Base-by-base conservation (phyloP, 345 rosid species). In the Trapa incisa region DNA sequence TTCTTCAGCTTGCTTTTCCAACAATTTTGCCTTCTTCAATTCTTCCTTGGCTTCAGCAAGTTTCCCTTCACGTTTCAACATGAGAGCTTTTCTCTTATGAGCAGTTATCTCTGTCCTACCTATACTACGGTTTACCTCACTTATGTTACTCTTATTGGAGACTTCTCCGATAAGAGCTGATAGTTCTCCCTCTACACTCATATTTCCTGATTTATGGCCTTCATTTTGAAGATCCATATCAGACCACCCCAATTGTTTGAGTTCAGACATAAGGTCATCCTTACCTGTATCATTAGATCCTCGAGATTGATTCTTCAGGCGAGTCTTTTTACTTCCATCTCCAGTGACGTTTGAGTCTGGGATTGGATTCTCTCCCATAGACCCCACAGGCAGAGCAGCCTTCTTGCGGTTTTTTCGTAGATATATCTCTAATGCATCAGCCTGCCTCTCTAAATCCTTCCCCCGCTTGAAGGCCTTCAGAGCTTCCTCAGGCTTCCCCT, bases 1-100 rank as follows among this genome's bases (percentile, higher is more conserved):
- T 71, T 94, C 97, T 83, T 94, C 96, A 69, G 87, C 81, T 74
- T 91, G 84, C 82, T 82, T 87, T 77, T 94, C 99, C 64, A 94
- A 75, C 75, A 85, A 43, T 77, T 94, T 94, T 68, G 97, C 97
- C 72, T 71, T 85, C 81, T 86, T 94, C 29, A 91, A 75, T 78
- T 94, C 97, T 79, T 94, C 95, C 82, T 94, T 94, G 61, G 99
- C 99, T 84, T 94, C 97, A 15, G 81, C 83, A 77, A 94, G 91
- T 69, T 87, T 91, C 58, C 99, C 99, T 79, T 87, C 93, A 66
- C 91, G 96, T 81, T 94, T 94, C 73, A 91, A 74, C 45, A 69
- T 64, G 62, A 94, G 89, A 15, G 99, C 99, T 73, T 83, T 87
- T 72, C 79, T 86, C 76, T 94, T 91, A 78, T 78, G 84, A 68